Percentiles rank a stretch among this genome's conserved stretches.
These are phyloP conservation scores for Suhomyces yuchorum DNA, from an alignment of 1,139 yeast species.

Conservation along the genomic window DNA sequence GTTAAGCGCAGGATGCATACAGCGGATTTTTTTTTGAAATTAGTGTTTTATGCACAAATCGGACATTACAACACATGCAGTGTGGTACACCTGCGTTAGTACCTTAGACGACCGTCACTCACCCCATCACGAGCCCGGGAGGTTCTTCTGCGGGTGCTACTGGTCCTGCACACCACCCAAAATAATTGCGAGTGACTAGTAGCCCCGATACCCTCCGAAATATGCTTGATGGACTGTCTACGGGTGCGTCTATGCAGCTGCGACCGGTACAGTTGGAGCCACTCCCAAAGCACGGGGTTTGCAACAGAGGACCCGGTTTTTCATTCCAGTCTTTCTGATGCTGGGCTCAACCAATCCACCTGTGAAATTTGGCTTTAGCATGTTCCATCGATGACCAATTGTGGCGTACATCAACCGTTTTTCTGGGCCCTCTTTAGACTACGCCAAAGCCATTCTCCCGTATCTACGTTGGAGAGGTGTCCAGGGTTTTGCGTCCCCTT, in stretches of 20 bases:
- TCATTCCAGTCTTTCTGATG: too few relatives aligned
- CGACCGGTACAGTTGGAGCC: neutral
- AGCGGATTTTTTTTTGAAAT: neutral
- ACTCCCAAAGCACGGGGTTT: too few relatives aligned
- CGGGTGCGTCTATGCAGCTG: neutral
- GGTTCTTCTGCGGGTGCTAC: neutral
- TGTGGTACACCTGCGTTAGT: conserved; percentile 3
- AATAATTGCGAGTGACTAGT: neutral
- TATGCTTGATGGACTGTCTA: neutral
- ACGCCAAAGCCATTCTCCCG: neutral
- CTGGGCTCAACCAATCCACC: neutral
- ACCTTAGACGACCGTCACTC: conserved; percentile 6
- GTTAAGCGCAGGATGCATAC: neutral
- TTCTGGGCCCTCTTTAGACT: neutral
- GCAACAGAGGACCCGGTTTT: too few relatives aligned
- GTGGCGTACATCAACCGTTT: neutral
- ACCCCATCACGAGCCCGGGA: conserved; percentile 1
- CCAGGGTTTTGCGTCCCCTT: neutral
- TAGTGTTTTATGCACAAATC: conserved; percentile 1
- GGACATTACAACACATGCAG: conserved; percentile 5
- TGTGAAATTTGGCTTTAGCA: neutral
- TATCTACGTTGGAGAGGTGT: neutral
- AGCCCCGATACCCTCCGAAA: neutral
- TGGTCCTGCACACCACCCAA: neutral
- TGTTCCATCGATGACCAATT: neutral